phyloP scores from a whole-genome alignment of 192 early-diverging fungal species.

The Backusella westeae region DNA sequence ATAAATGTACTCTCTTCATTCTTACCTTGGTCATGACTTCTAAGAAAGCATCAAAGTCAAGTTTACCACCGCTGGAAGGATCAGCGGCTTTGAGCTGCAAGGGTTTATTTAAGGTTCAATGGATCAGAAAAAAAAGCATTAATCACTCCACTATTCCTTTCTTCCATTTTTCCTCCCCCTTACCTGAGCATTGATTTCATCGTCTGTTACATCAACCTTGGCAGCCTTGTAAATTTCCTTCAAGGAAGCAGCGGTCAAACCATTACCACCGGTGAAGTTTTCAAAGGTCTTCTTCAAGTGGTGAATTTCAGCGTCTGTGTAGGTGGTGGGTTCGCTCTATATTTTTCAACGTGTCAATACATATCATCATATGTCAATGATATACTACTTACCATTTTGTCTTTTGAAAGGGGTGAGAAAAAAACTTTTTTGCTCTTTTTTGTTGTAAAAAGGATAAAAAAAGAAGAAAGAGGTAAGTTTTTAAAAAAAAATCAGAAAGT shows the following conservation, averaged over 20 bases:
- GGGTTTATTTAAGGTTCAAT: neutral
- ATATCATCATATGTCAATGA: neutral
- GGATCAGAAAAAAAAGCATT: neutral
- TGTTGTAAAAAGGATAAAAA: slow-evolving; percentile 4
- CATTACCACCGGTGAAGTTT: slow-evolving; percentile 21
- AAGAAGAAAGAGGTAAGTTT: neutral
- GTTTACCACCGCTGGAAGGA: neutral
- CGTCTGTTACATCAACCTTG: slow-evolving; percentile 19
- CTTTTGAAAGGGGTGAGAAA: slow-evolving; percentile 4
- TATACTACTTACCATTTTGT: neutral
- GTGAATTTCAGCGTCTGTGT: slow-evolving; percentile 25
- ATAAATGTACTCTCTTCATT: neutral
- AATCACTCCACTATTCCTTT: neutral
- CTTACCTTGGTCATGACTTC: slow-evolving; percentile 30
- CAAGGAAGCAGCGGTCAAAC: slow-evolving; percentile 23
- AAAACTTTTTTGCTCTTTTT: neutral
- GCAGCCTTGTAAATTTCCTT: slow-evolving; percentile 28
- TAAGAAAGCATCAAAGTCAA: slow-evolving; percentile 31
- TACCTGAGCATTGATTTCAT: slow-evolving; percentile 30
- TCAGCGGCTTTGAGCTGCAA: slow-evolving; percentile 18
- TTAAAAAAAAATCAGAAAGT: neutral
- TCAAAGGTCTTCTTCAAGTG: slow-evolving; percentile 24
- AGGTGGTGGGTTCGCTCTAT: slow-evolving; percentile 14
- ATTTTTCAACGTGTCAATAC: neutral
- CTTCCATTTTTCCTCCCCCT: neutral